Evolutionary conservation across 2,329 filamentous ascomycete genomes (phyloP).

Genomic region (Intubia oerlemansii): DNA sequence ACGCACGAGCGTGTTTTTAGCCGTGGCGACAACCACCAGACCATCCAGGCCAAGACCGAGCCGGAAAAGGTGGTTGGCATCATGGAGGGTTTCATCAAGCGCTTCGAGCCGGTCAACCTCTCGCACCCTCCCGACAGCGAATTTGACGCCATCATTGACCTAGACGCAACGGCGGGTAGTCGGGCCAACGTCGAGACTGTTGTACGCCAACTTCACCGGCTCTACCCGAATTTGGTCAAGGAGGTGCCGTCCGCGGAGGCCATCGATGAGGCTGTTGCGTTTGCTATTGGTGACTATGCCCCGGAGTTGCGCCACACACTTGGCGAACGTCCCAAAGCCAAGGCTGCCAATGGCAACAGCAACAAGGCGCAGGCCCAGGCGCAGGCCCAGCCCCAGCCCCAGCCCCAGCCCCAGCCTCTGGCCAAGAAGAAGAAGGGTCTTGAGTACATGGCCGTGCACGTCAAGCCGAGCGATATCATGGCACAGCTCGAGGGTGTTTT

Average conservation of each 20-base stretch:
- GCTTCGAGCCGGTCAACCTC: slow-evolving; percentile 61
- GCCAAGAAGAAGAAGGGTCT: slow-evolving; percentile 25
- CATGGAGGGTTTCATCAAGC: slow-evolving; percentile 81
- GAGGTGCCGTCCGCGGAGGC: slow-evolving; percentile 49
- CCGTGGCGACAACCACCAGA: slow-evolving; percentile 93
- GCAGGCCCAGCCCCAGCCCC: slow-evolving; percentile 14
- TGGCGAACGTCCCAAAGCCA: slow-evolving; percentile 30
- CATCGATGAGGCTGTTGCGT: slow-evolving; percentile 59
- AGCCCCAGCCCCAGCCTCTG: too few relatives aligned
- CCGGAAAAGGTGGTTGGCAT: slow-evolving; percentile 59
- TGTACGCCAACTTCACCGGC: slow-evolving; percentile 46
- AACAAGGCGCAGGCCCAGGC: slow-evolving; percentile 11
- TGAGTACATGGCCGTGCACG: slow-evolving; percentile 34
- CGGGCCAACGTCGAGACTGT: slow-evolving; percentile 69
- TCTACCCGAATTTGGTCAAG: slow-evolving; percentile 57
- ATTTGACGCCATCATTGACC: slow-evolving; percentile 70
- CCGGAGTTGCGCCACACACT: slow-evolving; percentile 60
- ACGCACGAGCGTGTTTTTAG: slow-evolving; percentile 61
- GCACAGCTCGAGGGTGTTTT: slow-evolving; percentile 51
- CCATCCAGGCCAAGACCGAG: slow-evolving; percentile 68
- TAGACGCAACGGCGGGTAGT: slow-evolving; percentile 60
- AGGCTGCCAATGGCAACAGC: too few relatives aligned
- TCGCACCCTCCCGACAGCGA: slow-evolving; percentile 49
- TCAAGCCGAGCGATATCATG: slow-evolving; percentile 21
- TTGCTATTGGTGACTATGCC: slow-evolving; percentile 54